Conservation (phyloP, 1,139 yeast species). For the Meyerozyma smithsonii region DNA sequence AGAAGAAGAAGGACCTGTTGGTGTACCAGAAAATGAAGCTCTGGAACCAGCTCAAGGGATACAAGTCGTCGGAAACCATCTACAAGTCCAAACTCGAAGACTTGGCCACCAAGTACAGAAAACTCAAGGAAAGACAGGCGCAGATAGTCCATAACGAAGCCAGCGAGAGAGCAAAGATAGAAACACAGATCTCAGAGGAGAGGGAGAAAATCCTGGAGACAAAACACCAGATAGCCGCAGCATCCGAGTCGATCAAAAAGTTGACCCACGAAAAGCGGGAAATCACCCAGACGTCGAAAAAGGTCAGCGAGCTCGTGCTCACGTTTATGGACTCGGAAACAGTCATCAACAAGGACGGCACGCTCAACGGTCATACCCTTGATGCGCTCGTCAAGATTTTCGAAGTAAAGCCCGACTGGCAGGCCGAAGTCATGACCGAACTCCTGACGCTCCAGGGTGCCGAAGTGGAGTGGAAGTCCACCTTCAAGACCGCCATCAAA, state of each 20-base stretch:
- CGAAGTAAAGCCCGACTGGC: constrained; percentile 32
- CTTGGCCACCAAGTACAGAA: constrained; percentile 19
- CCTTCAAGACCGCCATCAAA: constrained; percentile 28
- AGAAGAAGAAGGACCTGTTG: constrained; percentile 27
- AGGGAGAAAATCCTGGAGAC: constrained; percentile 11
- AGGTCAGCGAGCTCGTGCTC: constrained; percentile 26
- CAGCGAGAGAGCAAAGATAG: constrained; percentile 19
- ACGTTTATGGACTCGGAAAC: constrained; percentile 15
- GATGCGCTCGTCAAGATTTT: constrained; percentile 25
- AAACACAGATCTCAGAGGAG: constrained; percentile 12
- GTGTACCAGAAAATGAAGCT: constrained; percentile 32
- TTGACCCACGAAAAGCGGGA: constrained; percentile 25
- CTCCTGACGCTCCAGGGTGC: constrained; percentile 23
- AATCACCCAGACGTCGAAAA: constrained; percentile 13
- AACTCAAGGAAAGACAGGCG: constrained; percentile 22
- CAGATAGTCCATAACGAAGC: constrained; percentile 18
- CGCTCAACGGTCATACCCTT: constrained; percentile 23
- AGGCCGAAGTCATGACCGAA: constrained; percentile 28
- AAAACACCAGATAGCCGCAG: constrained; percentile 18
- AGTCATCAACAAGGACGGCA: constrained; percentile 30
- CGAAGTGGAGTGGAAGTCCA: constrained; percentile 32
- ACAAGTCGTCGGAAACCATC: constrained; percentile 18
- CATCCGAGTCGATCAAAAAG: constrained; percentile 23
- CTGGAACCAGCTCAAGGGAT: constrained; percentile 20
- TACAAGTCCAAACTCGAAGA: constrained; percentile 20